A percentile compares a stretch with the other conserved stretches of the same genome.
phyloP scores from a whole-genome alignment of 1,139 yeast species.

The Blastobotrys elegans region DNA sequence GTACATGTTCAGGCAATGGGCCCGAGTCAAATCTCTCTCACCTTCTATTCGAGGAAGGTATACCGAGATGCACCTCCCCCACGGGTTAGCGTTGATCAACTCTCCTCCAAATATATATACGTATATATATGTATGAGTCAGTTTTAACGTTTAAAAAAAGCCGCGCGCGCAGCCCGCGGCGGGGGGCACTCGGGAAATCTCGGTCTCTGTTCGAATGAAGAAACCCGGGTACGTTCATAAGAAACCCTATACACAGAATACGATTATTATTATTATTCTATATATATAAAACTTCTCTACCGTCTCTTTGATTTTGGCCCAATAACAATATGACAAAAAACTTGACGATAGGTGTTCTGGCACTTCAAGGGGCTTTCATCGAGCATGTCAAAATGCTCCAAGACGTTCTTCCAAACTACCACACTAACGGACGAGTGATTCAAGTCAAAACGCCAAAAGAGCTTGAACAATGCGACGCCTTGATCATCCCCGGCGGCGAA shows the following conservation, averaged over 20 bases:
- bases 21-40: background rate
- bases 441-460: slow-evolving; percentile 54
- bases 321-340: slow-evolving; percentile 16
- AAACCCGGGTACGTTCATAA: too few species aligned
- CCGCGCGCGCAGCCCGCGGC: too few species aligned
- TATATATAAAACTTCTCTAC: too few species aligned
- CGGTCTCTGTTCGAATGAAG: too few species aligned
- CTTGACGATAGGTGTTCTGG: slow-evolving; percentile 59
- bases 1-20: background rate
- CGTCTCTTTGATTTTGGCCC: background rate
- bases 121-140: too few species aligned
- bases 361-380: slow-evolving; percentile 74
- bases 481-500: slow-evolving; percentile 78
- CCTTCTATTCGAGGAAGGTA: background rate
- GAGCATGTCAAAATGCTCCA: slow-evolving; percentile 60
- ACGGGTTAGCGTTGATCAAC: too few species aligned
- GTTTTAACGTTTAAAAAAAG: too few species aligned
- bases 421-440: slow-evolving; percentile 30
- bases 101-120: too few species aligned
- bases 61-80: too few species aligned
- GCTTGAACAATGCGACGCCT: slow-evolving; percentile 49
- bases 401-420: slow-evolving; percentile 17
- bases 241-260: too few species aligned
- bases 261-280: too few species aligned
- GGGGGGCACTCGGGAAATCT: too few species aligned